Conservation (phyloP, 352 stramenopile genomes). For the Saprolegnia diclina region DNA sequence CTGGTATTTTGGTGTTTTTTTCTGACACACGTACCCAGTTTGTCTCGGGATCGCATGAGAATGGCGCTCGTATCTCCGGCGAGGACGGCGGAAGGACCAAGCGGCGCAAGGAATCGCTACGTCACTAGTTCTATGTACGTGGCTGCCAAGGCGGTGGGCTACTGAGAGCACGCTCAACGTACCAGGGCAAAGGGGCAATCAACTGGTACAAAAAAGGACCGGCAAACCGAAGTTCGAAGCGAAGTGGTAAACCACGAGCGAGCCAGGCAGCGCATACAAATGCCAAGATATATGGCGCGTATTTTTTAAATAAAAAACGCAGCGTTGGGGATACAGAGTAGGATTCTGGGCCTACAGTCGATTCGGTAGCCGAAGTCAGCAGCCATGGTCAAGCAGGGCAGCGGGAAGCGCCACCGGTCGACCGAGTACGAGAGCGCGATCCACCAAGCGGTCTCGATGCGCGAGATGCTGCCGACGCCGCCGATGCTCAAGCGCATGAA, state of each 20-base stretch:
- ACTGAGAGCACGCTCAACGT: no score
- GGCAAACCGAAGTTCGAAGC: neutral
- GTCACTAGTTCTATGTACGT: no score
- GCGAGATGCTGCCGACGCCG: neutral
- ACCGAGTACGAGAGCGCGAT: slow-evolving; percentile 1
- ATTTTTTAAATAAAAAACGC: neutral
- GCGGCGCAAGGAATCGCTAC: no score
- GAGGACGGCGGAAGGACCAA: no score
- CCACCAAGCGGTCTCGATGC: neutral
- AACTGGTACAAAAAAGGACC: neutral
- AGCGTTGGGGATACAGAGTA: neutral
- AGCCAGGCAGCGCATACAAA: slow-evolving; percentile 10
- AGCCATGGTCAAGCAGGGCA: neutral
- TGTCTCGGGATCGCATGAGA: no score
- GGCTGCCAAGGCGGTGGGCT: no score
- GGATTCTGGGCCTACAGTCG: neutral
- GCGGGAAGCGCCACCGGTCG: neutral
- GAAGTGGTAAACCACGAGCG: neutral
- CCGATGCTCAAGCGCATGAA: slow-evolving; percentile 14
- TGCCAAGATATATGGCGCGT: neutral
- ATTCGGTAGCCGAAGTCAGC: neutral
- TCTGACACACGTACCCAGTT: no score
- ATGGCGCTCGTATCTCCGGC: no score
- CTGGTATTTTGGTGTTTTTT: no score
- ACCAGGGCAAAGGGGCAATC: neutral